phyloP scores from a whole-genome alignment of 805 yeast genomes.

The Pichia cabralensis region DNA sequence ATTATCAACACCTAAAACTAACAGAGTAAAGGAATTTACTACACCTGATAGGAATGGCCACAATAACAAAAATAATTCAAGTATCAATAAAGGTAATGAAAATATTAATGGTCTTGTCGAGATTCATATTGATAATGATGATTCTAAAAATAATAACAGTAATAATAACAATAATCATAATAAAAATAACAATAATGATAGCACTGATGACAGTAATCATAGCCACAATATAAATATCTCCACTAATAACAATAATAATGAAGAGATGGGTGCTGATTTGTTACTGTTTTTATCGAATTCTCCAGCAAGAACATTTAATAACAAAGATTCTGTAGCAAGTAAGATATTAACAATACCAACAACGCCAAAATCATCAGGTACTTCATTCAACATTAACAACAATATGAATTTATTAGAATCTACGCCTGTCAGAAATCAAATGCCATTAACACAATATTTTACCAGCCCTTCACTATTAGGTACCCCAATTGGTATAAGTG shows the following conservation, averaged over 20 bases:
- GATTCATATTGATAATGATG: too few species aligned
- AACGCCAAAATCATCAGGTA: slow-evolving; percentile 18
- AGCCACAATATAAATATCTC: too few species aligned
- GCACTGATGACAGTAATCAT: too few species aligned
- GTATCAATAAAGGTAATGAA: too few species aligned
- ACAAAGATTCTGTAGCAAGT: slow-evolving; percentile 4
- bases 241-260: neutral
- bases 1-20: slow-evolving; percentile 25
- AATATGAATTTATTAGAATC: slow-evolving; percentile 18
- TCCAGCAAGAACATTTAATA: slow-evolving; percentile 32
- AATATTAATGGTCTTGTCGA: too few species aligned
- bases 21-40: slow-evolving; percentile 14
- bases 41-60: slow-evolving; percentile 22
- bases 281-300: slow-evolving; percentile 76
- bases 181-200: too few species aligned
- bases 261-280: slow-evolving; percentile 68
- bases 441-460: slow-evolving; percentile 14
- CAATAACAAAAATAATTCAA: too few species aligned
- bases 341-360: slow-evolving; percentile 16
- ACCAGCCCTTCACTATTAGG: slow-evolving; percentile 10
- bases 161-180: too few species aligned
- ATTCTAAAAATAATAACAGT: too few species aligned
- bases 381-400: neutral
- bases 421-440: slow-evolving; percentile 18
- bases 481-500: slow-evolving; percentile 11